Conservation (phyloP, 495 filamentous ascomycete genomes). For the Hypomontagnella submonticulosa region DNA sequence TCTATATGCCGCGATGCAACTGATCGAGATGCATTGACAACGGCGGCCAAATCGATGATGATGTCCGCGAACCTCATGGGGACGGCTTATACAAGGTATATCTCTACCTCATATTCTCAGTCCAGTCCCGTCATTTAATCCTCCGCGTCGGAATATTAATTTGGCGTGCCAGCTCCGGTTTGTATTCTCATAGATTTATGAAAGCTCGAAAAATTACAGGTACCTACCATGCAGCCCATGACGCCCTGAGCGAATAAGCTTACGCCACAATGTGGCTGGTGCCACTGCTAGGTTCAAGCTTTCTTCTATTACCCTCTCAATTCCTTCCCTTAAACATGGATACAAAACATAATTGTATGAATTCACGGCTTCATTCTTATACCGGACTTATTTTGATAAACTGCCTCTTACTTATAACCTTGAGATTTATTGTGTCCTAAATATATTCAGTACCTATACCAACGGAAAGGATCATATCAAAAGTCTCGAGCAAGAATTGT, state of each 20-base stretch:
- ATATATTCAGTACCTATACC: too few relatives aligned
- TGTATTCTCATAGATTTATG: slow-evolving; percentile 12
- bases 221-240: not conserved
- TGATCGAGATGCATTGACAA: slow-evolving; percentile 79
- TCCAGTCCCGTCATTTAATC: slow-evolving; percentile 15
- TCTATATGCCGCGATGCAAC: slow-evolving; percentile 83
- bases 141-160: slow-evolving; percentile 3
- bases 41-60: slow-evolving; percentile 80
- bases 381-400: too few relatives aligned
- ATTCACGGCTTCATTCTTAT: too few relatives aligned
- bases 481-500: too few relatives aligned
- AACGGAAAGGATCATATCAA: too few relatives aligned
- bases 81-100: slow-evolving; percentile 21
- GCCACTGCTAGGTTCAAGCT: too few relatives aligned
- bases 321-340: too few relatives aligned
- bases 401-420: too few relatives aligned
- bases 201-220: slow-evolving; percentile 29
- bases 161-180: slow-evolving; percentile 17
- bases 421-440: too few relatives aligned
- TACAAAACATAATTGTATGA: too few relatives aligned
- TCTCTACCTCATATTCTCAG: slow-evolving; percentile 34
- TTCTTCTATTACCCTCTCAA: too few relatives aligned
- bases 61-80: slow-evolving; percentile 61
- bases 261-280: slow-evolving; percentile 47
- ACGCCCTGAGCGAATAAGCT: slow-evolving; percentile 16